A percentile compares a stretch with the other conserved stretches of the same genome.
These are phyloP conservation scores for Penicillium ucsense DNA, from an alignment of 495 filamentous ascomycete species.

Conservation along the genomic window DNA sequence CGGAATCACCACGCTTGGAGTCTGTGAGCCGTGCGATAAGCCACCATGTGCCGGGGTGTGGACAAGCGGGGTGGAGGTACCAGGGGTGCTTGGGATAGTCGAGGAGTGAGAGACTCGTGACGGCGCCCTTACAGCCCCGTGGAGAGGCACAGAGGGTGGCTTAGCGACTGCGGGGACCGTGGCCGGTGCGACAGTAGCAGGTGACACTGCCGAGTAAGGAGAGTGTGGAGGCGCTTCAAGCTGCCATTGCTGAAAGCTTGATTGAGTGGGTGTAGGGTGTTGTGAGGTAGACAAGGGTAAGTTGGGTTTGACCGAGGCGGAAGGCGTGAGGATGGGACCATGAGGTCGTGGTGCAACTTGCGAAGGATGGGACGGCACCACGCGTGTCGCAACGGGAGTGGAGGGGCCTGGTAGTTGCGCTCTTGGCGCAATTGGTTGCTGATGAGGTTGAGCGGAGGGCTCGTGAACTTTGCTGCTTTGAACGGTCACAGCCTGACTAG, in stretches of 20 bases:
- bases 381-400: constrained; percentile 14
- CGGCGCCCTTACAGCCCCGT: constrained; percentile 1
- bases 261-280: constrained; percentile 17
- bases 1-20: constrained; percentile 20
- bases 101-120: constrained; percentile 8
- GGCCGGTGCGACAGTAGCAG: constrained; percentile 8
- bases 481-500: constrained; percentile 21
- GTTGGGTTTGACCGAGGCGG: constrained; percentile 10
- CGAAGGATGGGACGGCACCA: constrained; percentile 14
- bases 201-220: constrained; percentile 25
- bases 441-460: constrained; percentile 17
- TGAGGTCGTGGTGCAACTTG: constrained; percentile 17
- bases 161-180: constrained; percentile 7
- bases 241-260: constrained; percentile 36
- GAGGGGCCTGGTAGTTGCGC: constrained; percentile 12
- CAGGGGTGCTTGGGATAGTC: constrained; percentile 23
- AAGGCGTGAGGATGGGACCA: constrained; percentile 8
- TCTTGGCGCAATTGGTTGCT: constrained; percentile 23
- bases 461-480: constrained; percentile 26
- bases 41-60: constrained; percentile 20
- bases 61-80: constrained; percentile 8
- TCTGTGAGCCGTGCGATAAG: constrained; percentile 16
- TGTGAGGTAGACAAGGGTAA: constrained; percentile 8
- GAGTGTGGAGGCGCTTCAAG: constrained; percentile 29
- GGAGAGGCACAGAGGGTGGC: constrained; percentile 14